Base-by-base conservation (phyloP, 2,329 filamentous ascomycete species). In the Chlorencoelia australis region DNA sequence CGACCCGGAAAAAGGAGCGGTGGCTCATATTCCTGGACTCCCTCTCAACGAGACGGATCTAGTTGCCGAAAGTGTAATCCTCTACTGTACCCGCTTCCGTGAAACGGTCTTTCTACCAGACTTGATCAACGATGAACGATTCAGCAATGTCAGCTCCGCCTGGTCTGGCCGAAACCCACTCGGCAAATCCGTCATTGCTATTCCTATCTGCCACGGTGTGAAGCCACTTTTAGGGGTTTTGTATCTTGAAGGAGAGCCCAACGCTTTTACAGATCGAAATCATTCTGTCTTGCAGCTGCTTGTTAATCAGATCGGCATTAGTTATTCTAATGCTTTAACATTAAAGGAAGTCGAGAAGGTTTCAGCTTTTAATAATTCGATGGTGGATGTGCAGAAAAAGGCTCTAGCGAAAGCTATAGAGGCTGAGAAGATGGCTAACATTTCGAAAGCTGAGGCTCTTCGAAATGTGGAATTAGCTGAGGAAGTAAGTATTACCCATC, bases 401-500 rank as follows among this genome's bases (percentile, higher is more conserved):
- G 79, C 83, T 2, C 66, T 88, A 7, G 71, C 70, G 3, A 79
- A 86, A 53, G 82, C 83, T 9, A 68, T 78, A 37, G 73, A 79
- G 42, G 79, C 82, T 1, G 82, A 88, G 57, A 71, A 71, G 42
- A 86, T 87, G 56, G 82, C 83, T 7, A 86, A 85, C 56, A 64
- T 73, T 35, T 83, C 83, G 1, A 82, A 88, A 55, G 75, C 79
- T 1, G 75, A 85, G 53, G 83, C 83, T 6, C 76, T 83, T 53
- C 73, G 79, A 42, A 86, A 85, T 55, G 82, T 88, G 55, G 80
- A 83, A 59, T 69, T 88, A 25, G 85, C 85, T 11, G 82, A 89
- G 54, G 83, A 89, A 57, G n/a, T n/a, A n/a, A n/a, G n/a, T n/a
- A n/a, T n/a, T n/a, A n/a, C n/a, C n/a, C n/a, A n/a, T n/a, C n/a